phyloP scores from a whole-genome alignment of 805 yeast species.

The Saccharomycopsis sp. region DNA sequence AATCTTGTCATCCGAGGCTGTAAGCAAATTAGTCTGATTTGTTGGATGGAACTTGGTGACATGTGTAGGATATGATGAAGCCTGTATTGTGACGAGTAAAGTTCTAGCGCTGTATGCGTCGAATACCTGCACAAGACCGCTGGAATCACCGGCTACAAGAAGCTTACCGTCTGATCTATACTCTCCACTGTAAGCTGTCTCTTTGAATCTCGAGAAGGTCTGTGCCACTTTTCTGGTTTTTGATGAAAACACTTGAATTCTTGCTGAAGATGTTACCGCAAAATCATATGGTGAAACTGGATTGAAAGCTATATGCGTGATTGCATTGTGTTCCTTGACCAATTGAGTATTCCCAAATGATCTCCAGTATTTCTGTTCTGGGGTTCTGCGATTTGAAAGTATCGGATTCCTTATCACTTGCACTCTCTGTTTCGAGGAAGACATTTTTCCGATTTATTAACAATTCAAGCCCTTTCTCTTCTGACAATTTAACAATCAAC shows the following conservation, averaged over 20 bases:
- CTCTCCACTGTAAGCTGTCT: constrained; percentile 86
- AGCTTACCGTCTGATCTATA: constrained; percentile 88
- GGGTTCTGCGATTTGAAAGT: constrained; percentile 77
- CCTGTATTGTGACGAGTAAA: constrained; percentile 69
- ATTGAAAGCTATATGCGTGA: constrained; percentile 80
- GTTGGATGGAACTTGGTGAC: constrained; percentile 88
- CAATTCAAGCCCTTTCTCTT: too few species aligned
- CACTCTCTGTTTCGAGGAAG: constrained; percentile 61
- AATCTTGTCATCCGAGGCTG: constrained; percentile 85
- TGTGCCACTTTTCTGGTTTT: constrained; percentile 86
- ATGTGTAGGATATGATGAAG: constrained; percentile 83
- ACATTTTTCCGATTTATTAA: constrained; percentile 40
- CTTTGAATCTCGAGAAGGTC: constrained; percentile 83
- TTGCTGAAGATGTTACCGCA: constrained; percentile 85
- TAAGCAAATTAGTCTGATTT: constrained; percentile 62
- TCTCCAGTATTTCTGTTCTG: constrained; percentile 93
- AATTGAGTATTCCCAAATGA: constrained; percentile 79
- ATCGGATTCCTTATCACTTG: constrained; percentile 63
- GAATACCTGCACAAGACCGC: constrained; percentile 86
- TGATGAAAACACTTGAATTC: constrained; percentile 90
- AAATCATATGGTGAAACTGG: constrained; percentile 84
- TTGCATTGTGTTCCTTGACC: constrained; percentile 89
- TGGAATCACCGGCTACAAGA: constrained; percentile 90
- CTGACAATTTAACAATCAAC: too few species aligned
- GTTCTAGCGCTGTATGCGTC: constrained; percentile 78